Evolutionary conservation across 345 rosid genomes (phyloP).

Genomic region (Arabidopsis arenosa): DNA sequence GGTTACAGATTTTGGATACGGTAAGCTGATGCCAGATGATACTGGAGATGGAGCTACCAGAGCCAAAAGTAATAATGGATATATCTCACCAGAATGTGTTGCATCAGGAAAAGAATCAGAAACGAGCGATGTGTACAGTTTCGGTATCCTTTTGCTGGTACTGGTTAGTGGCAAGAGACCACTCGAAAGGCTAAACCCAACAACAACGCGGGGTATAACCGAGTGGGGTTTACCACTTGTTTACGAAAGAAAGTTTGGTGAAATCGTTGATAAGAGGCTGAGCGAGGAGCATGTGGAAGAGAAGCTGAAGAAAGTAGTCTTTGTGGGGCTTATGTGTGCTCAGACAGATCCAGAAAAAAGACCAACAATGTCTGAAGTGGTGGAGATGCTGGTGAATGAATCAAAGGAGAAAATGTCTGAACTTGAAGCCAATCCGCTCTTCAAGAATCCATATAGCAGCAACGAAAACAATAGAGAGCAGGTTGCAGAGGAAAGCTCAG

Average conservation of each 20-base stretch:
- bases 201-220: slow-evolving; percentile 66
- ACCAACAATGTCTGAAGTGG: slow-evolving; percentile 83
- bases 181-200: slow-evolving; percentile 76
- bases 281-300: slow-evolving; percentile 63
- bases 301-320: slow-evolving; percentile 59
- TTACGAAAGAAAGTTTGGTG: slow-evolving; percentile 56
- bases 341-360: slow-evolving; percentile 72
- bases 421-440: slow-evolving; percentile 70
- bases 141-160: slow-evolving; percentile 85
- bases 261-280: slow-evolving; percentile 76
- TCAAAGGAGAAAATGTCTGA: slow-evolving; percentile 51
- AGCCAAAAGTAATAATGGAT: slow-evolving; percentile 74
- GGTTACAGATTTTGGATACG: slow-evolving; percentile 88
- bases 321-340: slow-evolving; percentile 74
- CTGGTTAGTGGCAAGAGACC: slow-evolving; percentile 78
- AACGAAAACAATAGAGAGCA: slow-evolving; percentile 29
- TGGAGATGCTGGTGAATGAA: slow-evolving; percentile 66
- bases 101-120: slow-evolving; percentile 91
- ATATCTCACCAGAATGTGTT: slow-evolving; percentile 85
- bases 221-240: slow-evolving; percentile 88
- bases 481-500: slow-evolving; percentile 33
- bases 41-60: slow-evolving; percentile 77
- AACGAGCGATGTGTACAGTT: slow-evolving; percentile 86
- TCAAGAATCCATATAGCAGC: slow-evolving; percentile 45
- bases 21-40: slow-evolving; percentile 86